Evolutionary conservation across 75 land plant species (phyloP).

Genomic region (Ceratopteris richardii): DNA sequence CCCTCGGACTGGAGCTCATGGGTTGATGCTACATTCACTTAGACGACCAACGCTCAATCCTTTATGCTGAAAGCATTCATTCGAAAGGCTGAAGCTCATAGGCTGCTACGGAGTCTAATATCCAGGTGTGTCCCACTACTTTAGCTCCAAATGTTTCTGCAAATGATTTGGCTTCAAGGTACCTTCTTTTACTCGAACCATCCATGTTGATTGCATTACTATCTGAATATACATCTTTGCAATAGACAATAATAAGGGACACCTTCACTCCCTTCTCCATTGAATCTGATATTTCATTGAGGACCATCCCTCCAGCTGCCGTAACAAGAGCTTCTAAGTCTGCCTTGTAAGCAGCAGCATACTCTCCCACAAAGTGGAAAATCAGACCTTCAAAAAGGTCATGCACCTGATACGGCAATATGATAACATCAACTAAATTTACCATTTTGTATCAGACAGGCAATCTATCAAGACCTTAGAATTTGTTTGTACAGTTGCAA

Average conservation of each 20-base stretch:
- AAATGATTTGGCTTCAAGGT: conserved; percentile 33
- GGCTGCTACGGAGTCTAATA: conserved; percentile 52
- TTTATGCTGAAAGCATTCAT: too few species aligned
- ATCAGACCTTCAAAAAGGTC: conserved; percentile 43
- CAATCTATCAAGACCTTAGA: background rate
- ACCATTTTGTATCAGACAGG: background rate
- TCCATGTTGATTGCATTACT: background rate
- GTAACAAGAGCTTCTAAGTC: conserved; percentile 43
- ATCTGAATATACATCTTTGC: conserved; percentile 1
- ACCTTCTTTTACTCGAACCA: conserved; percentile 15
- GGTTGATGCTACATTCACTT: too few species aligned
- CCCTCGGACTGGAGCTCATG: too few species aligned
- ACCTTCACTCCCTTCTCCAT: background rate
- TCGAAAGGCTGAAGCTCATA: conserved; percentile 27
- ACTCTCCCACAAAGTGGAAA: conserved; percentile 51
- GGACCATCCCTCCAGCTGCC: conserved; percentile 49
- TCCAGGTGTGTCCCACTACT: conserved; percentile 45
- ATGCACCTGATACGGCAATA: conserved; percentile 36
- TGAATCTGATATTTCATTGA: conserved; percentile 17
- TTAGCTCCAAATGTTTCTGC: conserved; percentile 18
- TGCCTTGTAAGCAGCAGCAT: conserved; percentile 31
- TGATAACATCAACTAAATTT: background rate
- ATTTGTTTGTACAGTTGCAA: too few species aligned
- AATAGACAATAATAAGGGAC: conserved; percentile 7
- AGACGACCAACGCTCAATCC: too few species aligned